A percentile compares a stretch with the other conserved stretches of the same genome.
Evolutionary conservation across 164 flowering plant species (phyloP).

Genomic region (Annona squamosa): DNA sequence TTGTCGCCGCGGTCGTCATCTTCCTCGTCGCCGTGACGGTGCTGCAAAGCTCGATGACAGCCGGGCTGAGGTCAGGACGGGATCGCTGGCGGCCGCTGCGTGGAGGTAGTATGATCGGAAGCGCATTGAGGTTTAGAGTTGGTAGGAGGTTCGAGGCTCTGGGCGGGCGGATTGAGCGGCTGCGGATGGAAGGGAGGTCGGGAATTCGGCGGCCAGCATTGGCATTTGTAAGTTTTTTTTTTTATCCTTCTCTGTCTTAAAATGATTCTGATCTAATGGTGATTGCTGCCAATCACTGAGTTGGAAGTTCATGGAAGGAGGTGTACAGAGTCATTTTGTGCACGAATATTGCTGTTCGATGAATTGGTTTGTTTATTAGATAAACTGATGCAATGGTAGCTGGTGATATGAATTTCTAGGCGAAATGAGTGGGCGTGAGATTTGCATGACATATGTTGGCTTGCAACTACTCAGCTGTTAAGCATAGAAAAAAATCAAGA

Average conservation of each 20-base stretch:
- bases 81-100: not conserved
- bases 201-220: not conserved
- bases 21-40: slow-evolving; percentile 53
- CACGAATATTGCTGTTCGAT: no score
- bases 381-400: no score
- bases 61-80: not conserved
- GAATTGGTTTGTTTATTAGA: no score
- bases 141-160: not conserved
- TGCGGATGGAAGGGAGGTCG: not conserved
- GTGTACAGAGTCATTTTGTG: no score
- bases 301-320: not conserved
- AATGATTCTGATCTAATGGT: not conserved
- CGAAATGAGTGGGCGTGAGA: no score
- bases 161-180: not conserved
- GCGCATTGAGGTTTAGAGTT: not conserved
- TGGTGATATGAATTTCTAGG: no score
- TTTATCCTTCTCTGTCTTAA: not conserved
- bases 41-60: slow-evolving; percentile 43
- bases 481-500: no score
- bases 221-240: not conserved
- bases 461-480: no score
- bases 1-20: slow-evolving; percentile 34
- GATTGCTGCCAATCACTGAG: not conserved
- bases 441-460: no score
- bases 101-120: not conserved